phyloP scores from a whole-genome alignment of 106 monocot species.

The Iris macrosiphon region DNA sequence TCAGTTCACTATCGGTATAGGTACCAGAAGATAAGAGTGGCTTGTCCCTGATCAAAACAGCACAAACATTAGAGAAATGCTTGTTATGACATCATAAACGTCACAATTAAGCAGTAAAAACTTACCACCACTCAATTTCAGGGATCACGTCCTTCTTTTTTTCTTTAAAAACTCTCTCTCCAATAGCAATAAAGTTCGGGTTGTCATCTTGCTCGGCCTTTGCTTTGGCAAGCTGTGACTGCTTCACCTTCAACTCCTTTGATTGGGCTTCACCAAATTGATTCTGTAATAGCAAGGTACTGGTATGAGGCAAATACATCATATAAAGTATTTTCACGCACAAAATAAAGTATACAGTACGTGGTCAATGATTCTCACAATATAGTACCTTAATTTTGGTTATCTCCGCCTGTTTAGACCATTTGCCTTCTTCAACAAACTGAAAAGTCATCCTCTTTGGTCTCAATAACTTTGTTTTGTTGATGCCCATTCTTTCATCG shows the following conservation, averaged over 20 bases:
- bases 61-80: not conserved
- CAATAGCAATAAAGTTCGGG: conserved; percentile 88
- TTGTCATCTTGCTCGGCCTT: conserved; percentile 88
- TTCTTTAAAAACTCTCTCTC: conserved; percentile 54
- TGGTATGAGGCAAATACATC: not conserved
- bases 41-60: conserved; percentile 54
- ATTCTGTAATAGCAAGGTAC: conserved; percentile 33
- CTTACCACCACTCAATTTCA: conserved; percentile 91
- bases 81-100: not conserved
- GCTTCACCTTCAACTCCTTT: conserved; percentile 84
- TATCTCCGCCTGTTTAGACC: conserved; percentile 83
- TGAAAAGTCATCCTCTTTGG: conserved; percentile 85
- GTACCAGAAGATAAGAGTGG: conserved; percentile 38
- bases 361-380: not conserved
- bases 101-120: not conserved
- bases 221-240: conserved; percentile 82
- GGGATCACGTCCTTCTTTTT: conserved; percentile 89
- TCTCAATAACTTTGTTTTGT: conserved; percentile 79
- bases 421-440: conserved; percentile 95
- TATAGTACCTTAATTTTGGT: conserved; percentile 61
- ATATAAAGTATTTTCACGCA: not conserved
- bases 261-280: conserved; percentile 99
- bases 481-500: conserved; percentile 80
- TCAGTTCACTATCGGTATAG: conserved; percentile 40
- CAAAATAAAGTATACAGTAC: not conserved